These are phyloP conservation scores for Rehmannia glutinosa DNA, from an alignment of 257 asterid species.

Conservation along the genomic window DNA sequence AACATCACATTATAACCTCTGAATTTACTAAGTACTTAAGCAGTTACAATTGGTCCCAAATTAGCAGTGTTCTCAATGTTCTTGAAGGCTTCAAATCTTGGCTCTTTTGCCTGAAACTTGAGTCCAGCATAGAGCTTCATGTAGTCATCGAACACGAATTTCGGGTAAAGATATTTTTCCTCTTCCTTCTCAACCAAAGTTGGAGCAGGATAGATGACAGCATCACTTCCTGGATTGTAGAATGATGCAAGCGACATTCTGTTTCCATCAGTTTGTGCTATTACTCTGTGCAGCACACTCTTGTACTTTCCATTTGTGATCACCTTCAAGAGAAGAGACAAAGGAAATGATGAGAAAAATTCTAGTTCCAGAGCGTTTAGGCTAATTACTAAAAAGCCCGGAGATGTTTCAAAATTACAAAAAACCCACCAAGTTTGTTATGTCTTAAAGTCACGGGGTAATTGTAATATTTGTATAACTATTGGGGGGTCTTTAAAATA, in stretches of 20 bases:
- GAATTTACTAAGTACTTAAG: conserved; percentile 10
- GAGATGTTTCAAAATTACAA: no score
- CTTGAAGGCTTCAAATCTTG: conserved; percentile 59
- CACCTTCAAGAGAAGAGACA: no score
- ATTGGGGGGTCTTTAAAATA: no score
- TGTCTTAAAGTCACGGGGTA: no score
- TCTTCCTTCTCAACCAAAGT: conserved; percentile 36
- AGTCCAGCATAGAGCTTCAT: conserved; percentile 54
- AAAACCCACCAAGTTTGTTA: no score
- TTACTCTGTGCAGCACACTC: conserved; percentile 54
- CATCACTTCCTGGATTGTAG: conserved; percentile 62
- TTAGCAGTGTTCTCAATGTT: conserved; percentile 16
- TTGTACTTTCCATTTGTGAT: conserved; percentile 63
- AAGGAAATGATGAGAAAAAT: no score
- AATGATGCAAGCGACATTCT: conserved; percentile 59
- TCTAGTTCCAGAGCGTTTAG: no score
- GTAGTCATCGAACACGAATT: conserved; percentile 59
- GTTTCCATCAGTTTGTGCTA: conserved; percentile 51
- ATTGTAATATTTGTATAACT: no score
- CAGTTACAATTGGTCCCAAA: conserved; percentile 38
- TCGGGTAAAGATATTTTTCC: conserved; percentile 32
- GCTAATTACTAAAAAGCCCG: no score
- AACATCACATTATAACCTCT: no score
- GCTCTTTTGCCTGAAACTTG: conserved; percentile 65
- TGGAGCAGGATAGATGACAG: conserved; percentile 55